Evolutionary conservation across 805 yeast genomes (phyloP), one percentile per base, ranked within the genome.

Genomic region (Suhomyces kilbournensis): DNA sequence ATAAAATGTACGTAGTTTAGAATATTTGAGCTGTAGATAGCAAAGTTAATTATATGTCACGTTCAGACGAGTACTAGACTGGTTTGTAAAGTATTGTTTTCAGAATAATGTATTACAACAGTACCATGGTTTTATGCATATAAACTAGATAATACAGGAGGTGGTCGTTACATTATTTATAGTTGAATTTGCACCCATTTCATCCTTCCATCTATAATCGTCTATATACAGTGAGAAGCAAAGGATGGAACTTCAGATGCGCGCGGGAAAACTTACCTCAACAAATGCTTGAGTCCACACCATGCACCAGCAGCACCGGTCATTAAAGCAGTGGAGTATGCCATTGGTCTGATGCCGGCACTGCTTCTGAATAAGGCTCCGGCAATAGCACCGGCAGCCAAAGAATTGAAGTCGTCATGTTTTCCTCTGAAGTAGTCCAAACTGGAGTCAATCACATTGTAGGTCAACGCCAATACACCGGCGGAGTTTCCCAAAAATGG

Each of bases 401-500:
- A 69, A 9, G 97, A 88, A 72, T 93, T 93, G 48, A 74, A 67
- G 61, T 86, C 86, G 71, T 93, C 98, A 70, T 93, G 97, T 70
- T 84, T 82, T 49, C 96, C 97, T 74, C 97, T 86, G 51, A 85
- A 66, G 43, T 81, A 78, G 69, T 90, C 98, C 58, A 94, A 76
- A 9, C 86, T 67, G 26, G 94, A 83, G 71, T 91, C 92, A 60
- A 90, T 78, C 59, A 93, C 69, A 74, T 94, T 94, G 74, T 94
- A 94, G 58, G 88, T 81, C 62, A 94, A 73, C 22, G 97, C 97
- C 60, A 94, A 78, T 19, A 91, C 96, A 75, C 97, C 99, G 14
- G 97, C 96, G 49, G 87, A 85, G 76, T 94, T 94, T 61, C 98
- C 99, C 66, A 93, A 73, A 71, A 83, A 93, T 20, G 99, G 99